These are phyloP conservation scores for Knoxdaviesia capensis DNA, from an alignment of 2,329 filamentous ascomycete species.

Conservation along the genomic window DNA sequence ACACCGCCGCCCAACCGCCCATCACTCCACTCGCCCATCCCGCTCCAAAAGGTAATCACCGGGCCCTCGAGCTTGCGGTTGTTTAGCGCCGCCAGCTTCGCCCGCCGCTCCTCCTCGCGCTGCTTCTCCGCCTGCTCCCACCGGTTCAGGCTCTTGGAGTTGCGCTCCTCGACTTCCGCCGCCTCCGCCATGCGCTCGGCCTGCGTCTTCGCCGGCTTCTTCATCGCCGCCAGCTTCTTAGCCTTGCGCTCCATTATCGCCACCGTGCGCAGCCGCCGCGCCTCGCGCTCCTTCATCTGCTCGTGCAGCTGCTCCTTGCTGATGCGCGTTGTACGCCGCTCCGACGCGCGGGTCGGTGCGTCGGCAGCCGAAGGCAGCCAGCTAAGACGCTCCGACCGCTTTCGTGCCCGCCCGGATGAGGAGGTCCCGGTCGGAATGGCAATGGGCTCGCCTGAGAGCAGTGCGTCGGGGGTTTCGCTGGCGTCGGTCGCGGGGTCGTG, in stretches of 20 bases:
- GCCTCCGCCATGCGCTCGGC: slow-evolving; percentile 69
- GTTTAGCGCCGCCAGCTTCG: slow-evolving; percentile 71
- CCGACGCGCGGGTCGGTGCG: slow-evolving; percentile 36
- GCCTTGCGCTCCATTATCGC: slow-evolving; percentile 46
- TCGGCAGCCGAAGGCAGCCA: slow-evolving; percentile 36
- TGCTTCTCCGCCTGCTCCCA: slow-evolving; percentile 90
- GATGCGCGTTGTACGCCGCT: slow-evolving; percentile 34
- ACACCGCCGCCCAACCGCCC: slow-evolving; percentile 54
- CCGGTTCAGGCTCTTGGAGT: slow-evolving; percentile 74
- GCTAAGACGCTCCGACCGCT: slow-evolving; percentile 37
- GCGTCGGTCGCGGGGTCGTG: slow-evolving; percentile 1
- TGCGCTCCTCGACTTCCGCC: slow-evolving; percentile 62
- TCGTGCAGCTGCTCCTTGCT: slow-evolving; percentile 44
- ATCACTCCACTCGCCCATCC: slow-evolving; percentile 64
- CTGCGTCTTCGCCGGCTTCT: slow-evolving; percentile 71
- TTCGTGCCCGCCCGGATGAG: slow-evolving; percentile 25
- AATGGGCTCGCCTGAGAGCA: slow-evolving; percentile 5
- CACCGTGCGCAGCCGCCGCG: slow-evolving; percentile 49
- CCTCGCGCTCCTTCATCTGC: slow-evolving; percentile 55
- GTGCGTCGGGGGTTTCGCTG: slow-evolving; percentile 14
- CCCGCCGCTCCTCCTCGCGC: slow-evolving; percentile 63
- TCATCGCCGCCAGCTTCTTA: slow-evolving; percentile 50
- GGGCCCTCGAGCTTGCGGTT: slow-evolving; percentile 74
- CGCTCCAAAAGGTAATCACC: slow-evolving; percentile 84
- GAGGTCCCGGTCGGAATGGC: slow-evolving; percentile 14